Evolutionary conservation across 1,284 basidiomycete species (phyloP).

Genomic region (Rhodotorula sp.): DNA sequence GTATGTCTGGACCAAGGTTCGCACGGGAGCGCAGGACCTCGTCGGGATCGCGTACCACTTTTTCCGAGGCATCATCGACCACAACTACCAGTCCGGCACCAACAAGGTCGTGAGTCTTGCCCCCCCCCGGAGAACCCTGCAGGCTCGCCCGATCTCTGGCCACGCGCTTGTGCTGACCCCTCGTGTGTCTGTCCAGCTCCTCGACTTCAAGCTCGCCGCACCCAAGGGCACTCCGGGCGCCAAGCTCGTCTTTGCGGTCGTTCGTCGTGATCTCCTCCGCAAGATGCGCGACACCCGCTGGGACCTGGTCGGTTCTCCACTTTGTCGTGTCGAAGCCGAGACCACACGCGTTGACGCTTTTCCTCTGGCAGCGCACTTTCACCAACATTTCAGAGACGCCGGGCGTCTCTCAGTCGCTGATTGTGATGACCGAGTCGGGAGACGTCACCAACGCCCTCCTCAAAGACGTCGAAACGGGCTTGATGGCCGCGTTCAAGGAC

Average conservation of each 20-base stretch:
- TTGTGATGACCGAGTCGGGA: slow-evolving; percentile 28
- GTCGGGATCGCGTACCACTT: slow-evolving; percentile 13
- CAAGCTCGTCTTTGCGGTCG: slow-evolving; percentile 29
- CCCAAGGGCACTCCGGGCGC: slow-evolving; percentile 25
- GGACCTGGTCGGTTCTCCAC: slow-evolving; percentile 23
- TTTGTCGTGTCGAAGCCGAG: no score
- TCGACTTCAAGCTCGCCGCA: slow-evolving; percentile 28
- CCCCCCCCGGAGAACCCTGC: neutral
- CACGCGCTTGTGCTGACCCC: neutral
- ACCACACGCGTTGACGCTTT: neutral
- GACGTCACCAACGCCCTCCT: slow-evolving; percentile 29
- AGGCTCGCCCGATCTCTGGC: neutral
- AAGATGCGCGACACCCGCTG: slow-evolving; percentile 21
- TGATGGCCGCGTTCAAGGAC: slow-evolving; percentile 13
- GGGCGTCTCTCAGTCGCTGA: slow-evolving; percentile 10
- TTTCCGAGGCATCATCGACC: slow-evolving; percentile 11
- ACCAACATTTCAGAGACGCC: slow-evolving; percentile 19
- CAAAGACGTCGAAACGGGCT: slow-evolving; percentile 20
- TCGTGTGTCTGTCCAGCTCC: neutral
- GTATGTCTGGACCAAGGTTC: slow-evolving; percentile 16
- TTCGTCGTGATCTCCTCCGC: slow-evolving; percentile 11
- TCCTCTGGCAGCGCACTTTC: slow-evolving; percentile 18
- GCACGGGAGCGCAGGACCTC: slow-evolving; percentile 10
- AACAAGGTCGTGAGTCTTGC: slow-evolving; percentile 16
- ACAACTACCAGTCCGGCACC: slow-evolving; percentile 16